Base-by-base conservation (phyloP, 805 yeast species). In the Starmera caribaea region DNA sequence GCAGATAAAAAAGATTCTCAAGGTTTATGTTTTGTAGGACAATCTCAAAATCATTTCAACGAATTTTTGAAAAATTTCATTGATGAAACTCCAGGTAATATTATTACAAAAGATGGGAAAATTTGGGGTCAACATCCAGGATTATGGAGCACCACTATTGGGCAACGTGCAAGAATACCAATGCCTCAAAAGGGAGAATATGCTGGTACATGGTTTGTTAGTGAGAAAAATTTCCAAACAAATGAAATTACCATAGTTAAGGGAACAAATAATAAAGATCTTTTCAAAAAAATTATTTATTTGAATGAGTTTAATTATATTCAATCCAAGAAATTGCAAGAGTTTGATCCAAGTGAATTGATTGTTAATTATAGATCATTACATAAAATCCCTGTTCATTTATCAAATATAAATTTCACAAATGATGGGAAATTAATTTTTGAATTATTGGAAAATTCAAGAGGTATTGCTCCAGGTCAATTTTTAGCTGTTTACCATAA, bases 401-500 rank as follows among this genome's bases (percentile, higher is more conserved):
- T 0, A 16, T n/a, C 33, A 10, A 33, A 17, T 8, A 43, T 60
- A 16, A 40, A 43, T 1, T 42, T 62, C 1, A 37, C 37, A 5
- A 38, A 38, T 12, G 47, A 50, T 3, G 46, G 41, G 2, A 40
- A 36, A 1, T 16, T 69, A 2, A 41, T 43, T 2, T 55, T 85
- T 8, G 47, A 48, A 16, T 63, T 89, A 27, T 42, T 45, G 0
- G 60, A 65, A 1, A 57, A 63, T 27, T 73, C 74, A 29, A 62
- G 87, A 37, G 96, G 95, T 0, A 74, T 92, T 53, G 89, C 96
- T 0, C 85, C 89, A 0, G 98, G 97, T 0, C 98, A 90, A 57
- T 79, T 74, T 47, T 61, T 87, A 14, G 95, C 84, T 1, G 54
- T 90, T 6, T 92, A 89, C 57, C 61, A 71, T 32, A 74, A 71